phyloP scores from a whole-genome alignment of 2,329 filamentous ascomycete species.

The Fusarium scirpi region DNA sequence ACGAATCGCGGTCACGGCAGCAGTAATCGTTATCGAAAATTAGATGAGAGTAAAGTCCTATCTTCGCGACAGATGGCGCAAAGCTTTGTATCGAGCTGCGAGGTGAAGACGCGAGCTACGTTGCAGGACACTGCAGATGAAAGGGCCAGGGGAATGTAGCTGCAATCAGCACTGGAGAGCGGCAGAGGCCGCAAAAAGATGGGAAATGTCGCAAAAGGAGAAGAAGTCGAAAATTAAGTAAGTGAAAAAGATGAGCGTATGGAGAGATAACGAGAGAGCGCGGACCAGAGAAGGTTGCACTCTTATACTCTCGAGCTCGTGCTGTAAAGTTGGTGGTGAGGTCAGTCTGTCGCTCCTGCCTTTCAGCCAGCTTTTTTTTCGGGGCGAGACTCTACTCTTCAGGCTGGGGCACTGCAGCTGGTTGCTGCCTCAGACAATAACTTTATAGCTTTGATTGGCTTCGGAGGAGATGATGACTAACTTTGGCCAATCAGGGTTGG shows the following conservation, averaged over 20 bases:
- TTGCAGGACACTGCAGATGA: conserved; percentile 22
- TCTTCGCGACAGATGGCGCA: conserved; percentile 16
- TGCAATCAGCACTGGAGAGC: conserved; percentile 23
- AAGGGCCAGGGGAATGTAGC: conserved; percentile 29
- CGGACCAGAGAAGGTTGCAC: conserved; percentile 43
- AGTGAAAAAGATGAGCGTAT: conserved; percentile 31
- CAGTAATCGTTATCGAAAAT: conserved; percentile 11
- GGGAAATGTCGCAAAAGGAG: conserved; percentile 17
- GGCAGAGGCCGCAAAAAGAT: conserved; percentile 24
- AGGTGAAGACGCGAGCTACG: conserved; percentile 26
- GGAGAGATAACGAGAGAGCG: conserved; percentile 30
- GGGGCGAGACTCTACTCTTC: conserved; percentile 36
- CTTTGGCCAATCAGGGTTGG: conserved; percentile 47
- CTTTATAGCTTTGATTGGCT: conserved; percentile 49
- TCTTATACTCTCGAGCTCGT: conserved; percentile 48
- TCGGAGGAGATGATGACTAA: conserved; percentile 42
- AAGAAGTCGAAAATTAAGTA: conserved; percentile 24
- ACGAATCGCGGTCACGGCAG: conserved; percentile 12
- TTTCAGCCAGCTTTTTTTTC: conserved; percentile 52
- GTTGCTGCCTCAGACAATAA: conserved; percentile 55
- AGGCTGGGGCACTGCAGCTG: conserved; percentile 34
- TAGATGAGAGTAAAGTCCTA: background rate
- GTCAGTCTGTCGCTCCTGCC: conserved; percentile 41
- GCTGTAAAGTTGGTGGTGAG: conserved; percentile 45
- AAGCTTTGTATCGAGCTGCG: conserved; percentile 12